Percentiles rank a stretch among this genome's conserved stretches.
Evolutionary conservation across 1,284 basidiomycete species (phyloP).

Genomic region (Cryptococcus deneoformans): DNA sequence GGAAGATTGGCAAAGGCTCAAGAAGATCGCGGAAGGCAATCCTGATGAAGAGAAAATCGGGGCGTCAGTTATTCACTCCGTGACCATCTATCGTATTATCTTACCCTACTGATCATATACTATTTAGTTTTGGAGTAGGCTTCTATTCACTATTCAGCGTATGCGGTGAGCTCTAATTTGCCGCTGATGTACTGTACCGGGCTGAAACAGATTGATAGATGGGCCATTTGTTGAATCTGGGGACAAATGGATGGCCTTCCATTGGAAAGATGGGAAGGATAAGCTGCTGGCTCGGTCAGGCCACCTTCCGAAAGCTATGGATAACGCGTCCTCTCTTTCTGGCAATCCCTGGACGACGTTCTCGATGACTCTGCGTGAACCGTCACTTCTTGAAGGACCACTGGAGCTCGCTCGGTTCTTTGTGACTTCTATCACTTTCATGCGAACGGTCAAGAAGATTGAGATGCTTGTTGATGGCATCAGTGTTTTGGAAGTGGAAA

Average conservation of each 20-base stretch:
- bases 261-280: conserved; percentile 92
- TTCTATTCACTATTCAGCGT: conserved; percentile 56
- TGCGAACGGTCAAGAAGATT: conserved; percentile 73
- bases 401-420: conserved; percentile 90
- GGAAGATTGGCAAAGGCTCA: conserved; percentile 83
- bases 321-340: conserved; percentile 28
- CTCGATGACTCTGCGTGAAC: conserved; percentile 83
- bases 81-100: background rate
- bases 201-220: conserved; percentile 52
- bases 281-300: conserved; percentile 77
- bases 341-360: conserved; percentile 78
- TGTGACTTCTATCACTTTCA: conserved; percentile 91
- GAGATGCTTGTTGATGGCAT: conserved; percentile 76
- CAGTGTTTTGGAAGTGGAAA: conserved; percentile 70
- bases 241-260: conserved; percentile 91
- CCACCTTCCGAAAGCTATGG: conserved; percentile 54
- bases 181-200: too few species aligned
- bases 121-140: conserved; percentile 51
- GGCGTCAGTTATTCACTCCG: conserved; percentile 31
- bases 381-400: conserved; percentile 70
- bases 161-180: conserved; percentile 27
- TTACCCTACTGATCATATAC: background rate
- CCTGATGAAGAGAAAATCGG: conserved; percentile 56
- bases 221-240: conserved; percentile 91
- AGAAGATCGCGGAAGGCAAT: conserved; percentile 62